Conservation (phyloP, 352 stramenopile genomes). For the Phytophthora boehmeriae region DNA sequence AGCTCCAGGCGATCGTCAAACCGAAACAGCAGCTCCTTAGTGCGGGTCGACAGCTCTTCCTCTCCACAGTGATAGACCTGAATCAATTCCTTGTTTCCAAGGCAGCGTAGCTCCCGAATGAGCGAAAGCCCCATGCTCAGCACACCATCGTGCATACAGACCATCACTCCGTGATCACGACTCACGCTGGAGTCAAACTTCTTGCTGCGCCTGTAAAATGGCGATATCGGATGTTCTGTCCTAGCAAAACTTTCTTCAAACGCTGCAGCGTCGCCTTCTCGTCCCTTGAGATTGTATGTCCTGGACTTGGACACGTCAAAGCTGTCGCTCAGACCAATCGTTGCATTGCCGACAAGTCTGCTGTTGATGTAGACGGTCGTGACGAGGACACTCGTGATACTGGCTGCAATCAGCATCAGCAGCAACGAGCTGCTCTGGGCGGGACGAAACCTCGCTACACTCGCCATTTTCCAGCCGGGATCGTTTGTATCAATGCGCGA, state of each 20-base stretch:
- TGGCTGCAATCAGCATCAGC: conserved; percentile 15
- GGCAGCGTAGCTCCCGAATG: conserved; percentile 32
- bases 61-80: conserved; percentile 35
- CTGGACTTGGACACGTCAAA: conserved; percentile 19
- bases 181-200: conserved; percentile 26
- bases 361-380: conserved; percentile 28
- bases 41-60: conserved; percentile 48
- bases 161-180: conserved; percentile 15
- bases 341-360: conserved; percentile 13
- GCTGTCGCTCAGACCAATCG: conserved; percentile 28
- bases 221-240: conserved; percentile 11
- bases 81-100: conserved; percentile 26
- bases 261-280: conserved; percentile 10
- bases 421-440: conserved; percentile 2
- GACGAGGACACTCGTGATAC: conserved; percentile 21
- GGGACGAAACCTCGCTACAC: conserved; percentile 2
- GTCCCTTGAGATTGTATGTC: conserved; percentile 15
- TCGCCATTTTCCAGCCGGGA: neutral
- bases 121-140: conserved; percentile 48
- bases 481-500: no score
- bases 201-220: conserved; percentile 18
- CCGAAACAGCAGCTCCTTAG: conserved; percentile 15
- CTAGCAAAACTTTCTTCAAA: conserved; percentile 15
- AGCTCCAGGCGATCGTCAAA: conserved; percentile 33
- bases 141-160: conserved; percentile 43